phyloP scores from a whole-genome alignment of 257 asterid species.

The Cynanchum wilfordii region DNA sequence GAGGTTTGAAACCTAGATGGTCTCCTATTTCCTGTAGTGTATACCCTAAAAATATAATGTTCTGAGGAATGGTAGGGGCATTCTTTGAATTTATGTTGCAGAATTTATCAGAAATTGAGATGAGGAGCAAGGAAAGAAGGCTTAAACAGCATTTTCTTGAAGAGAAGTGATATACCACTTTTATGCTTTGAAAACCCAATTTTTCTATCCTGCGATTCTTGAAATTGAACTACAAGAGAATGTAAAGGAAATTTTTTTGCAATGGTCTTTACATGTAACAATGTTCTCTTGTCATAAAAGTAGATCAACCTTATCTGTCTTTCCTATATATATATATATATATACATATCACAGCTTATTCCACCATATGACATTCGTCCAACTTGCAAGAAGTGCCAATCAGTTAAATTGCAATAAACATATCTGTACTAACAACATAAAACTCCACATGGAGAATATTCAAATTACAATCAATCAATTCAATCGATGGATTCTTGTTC shows the following conservation, averaged over 20 bases:
- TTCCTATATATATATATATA: not conserved
- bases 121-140: not conserved
- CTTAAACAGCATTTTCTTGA: not conserved
- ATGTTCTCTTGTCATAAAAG: not conserved
- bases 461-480: not conserved
- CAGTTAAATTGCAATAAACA: too few relatives aligned
- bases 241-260: not conserved
- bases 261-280: not conserved
- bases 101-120: not conserved
- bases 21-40: not conserved
- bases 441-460: not conserved
- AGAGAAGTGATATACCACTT: not conserved
- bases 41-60: not conserved
- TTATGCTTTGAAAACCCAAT: not conserved
- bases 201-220: not conserved
- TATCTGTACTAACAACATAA: too few relatives aligned
- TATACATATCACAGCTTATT: not conserved
- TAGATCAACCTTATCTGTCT: not conserved
- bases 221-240: not conserved
- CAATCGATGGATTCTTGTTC: not conserved
- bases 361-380: not conserved
- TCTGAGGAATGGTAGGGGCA: too few relatives aligned
- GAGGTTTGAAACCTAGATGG: not conserved
- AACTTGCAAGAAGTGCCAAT: not conserved
- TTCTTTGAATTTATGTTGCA: constrained; percentile 1